Evolutionary conservation across 495 filamentous ascomycete genomes (phyloP), one percentile per base, ranked within the genome.

Genomic region (Pseudevernia furfuracea): DNA sequence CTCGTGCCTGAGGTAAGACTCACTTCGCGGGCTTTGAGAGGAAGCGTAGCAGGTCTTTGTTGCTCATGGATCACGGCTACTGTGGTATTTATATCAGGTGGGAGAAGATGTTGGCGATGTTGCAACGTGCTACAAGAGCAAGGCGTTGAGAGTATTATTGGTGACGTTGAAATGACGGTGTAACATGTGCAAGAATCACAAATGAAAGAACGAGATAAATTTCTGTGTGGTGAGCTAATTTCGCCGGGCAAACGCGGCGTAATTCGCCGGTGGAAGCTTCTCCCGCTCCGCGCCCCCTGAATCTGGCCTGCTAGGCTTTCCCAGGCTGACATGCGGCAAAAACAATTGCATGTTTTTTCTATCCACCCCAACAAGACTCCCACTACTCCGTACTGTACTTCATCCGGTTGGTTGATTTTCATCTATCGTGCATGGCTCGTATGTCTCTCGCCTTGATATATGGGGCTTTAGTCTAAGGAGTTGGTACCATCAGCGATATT

Each of bases 11-110:
- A 59, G 36, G 25, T 48, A 41, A 68, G 60, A 80, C 89, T 75
- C 77, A 97, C 92, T 96, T 96, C 74, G 90, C 91, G 71, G 92
- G 93, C 81, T 95, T 95, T 66, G 90, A 96, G 68, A 97, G 84
- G 80, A 96, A 92, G 80, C 91, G 90, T 72, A 97, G 84, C 70
- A 96, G 87, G 76, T 96, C 91, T 80, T 86, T 87, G 76, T 85
- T 86, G 86, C 84, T 93, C 93, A 96, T 97, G 84, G 83, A 88
- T 85, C 78, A 74, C 71, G 71, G 67, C 67, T 70, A 41, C 9
- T 12, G 28, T 23, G 25, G 25, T 58, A 14, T 12, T 37, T 60
- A 11, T n/a, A 28, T 14, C 14, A 57, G 59, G 15, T 39, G 21
- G 44, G 9, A 12, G 15, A 38, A 34, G 25, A 19, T 17, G 19